Evolutionary conservation across 2,329 filamentous ascomycete genomes (phyloP).

Genomic region (Knufia petricola): DNA sequence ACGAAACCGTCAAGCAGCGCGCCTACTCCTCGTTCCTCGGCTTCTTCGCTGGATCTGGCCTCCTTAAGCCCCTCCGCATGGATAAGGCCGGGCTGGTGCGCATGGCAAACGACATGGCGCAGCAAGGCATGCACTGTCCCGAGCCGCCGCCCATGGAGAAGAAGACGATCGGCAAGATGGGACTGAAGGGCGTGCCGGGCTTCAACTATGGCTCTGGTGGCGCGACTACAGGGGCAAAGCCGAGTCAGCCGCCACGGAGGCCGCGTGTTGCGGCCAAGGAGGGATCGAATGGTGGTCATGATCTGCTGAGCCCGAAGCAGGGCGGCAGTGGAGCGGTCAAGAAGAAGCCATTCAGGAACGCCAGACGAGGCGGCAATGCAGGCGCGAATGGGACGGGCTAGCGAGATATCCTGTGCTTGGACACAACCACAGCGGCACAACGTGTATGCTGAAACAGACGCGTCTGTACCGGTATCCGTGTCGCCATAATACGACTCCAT

Average conservation of each 20-base stretch:
- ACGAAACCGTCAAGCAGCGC: constrained; percentile 28
- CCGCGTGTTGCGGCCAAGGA: background rate
- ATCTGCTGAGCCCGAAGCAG: background rate
- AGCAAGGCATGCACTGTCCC: constrained; percentile 30
- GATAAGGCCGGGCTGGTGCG: constrained; percentile 23
- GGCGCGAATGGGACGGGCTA: too few relatives aligned
- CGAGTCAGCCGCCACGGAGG: background rate
- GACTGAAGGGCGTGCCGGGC: constrained; percentile 30
- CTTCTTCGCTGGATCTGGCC: constrained; percentile 11
- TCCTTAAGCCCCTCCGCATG: constrained; percentile 22
- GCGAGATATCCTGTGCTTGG: too few relatives aligned
- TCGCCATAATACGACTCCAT: too few relatives aligned
- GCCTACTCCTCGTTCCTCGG: constrained; percentile 31
- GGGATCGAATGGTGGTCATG: background rate
- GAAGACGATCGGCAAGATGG: constrained; percentile 32
- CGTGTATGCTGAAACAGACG: too few relatives aligned
- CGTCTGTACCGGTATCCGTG: too few relatives aligned
- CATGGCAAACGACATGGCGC: constrained; percentile 29
- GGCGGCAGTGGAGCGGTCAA: background rate
- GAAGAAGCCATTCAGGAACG: constrained; percentile 1
- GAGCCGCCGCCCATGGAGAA: constrained; percentile 32
- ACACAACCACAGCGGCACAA: too few relatives aligned
- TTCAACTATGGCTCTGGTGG: background rate
- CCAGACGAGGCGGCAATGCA: background rate
- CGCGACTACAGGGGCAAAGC: background rate